Percentiles rank a stretch among this genome's conserved stretches.
Evolutionary conservation across 73 alveolate species (phyloP).

Genomic region (Paramecium pentaurelia): DNA sequence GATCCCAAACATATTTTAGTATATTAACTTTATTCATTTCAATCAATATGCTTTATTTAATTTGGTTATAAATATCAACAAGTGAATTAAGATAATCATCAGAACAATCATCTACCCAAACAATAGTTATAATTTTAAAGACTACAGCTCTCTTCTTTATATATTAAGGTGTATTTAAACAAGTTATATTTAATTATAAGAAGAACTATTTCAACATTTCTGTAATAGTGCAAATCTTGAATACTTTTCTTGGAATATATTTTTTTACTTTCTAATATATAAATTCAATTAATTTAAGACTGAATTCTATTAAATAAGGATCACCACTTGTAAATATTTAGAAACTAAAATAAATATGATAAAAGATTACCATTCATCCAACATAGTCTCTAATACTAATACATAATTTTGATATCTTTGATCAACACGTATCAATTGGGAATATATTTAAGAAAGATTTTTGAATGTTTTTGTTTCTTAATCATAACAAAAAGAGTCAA

Average conservation of each 20-base stretch:
- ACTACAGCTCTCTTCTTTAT: neutral
- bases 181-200: neutral
- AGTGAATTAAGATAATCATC: neutral
- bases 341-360: neutral
- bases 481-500: neutral
- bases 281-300: neutral
- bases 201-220: neutral
- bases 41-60: neutral
- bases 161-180: neutral
- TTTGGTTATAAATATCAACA: constrained; percentile 3
- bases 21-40: neutral
- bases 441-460: neutral
- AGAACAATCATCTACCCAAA: constrained; percentile 18
- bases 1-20: constrained; percentile 36
- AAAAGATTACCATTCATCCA: neutral
- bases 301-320: neutral
- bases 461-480: neutral
- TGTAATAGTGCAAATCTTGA: neutral
- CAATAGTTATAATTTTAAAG: neutral
- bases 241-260: neutral
- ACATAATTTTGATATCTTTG: neutral
- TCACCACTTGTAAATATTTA: neutral
- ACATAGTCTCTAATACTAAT: neutral
- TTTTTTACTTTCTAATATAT: neutral
- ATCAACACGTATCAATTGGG: neutral